These are phyloP conservation scores for Backusella parvicylindrica DNA, from an alignment of 192 early-diverging fungal species.

Conservation along the genomic window DNA sequence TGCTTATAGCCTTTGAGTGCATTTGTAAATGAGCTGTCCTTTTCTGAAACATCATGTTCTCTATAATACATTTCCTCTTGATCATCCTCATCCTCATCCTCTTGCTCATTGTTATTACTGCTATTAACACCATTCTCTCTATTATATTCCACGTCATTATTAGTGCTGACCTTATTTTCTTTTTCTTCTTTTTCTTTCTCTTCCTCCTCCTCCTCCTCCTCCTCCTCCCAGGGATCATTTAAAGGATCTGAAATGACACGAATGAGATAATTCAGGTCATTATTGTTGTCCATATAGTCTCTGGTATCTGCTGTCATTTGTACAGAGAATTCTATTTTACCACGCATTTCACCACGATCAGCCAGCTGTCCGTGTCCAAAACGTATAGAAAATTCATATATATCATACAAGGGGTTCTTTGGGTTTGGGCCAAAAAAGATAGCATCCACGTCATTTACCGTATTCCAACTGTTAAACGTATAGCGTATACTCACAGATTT, in stretches of 20 bases:
- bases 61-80: background rate
- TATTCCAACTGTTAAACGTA: constrained; percentile 80
- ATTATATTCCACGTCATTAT: background rate
- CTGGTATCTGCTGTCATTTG: constrained; percentile 62
- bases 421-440: constrained; percentile 50
- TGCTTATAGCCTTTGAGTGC: constrained; percentile 2
- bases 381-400: constrained; percentile 56
- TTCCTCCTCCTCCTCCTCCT: background rate
- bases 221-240: background rate
- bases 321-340: constrained; percentile 57
- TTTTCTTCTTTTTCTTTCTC: too few relatives aligned
- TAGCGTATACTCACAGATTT: constrained; percentile 80
- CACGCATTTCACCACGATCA: constrained; percentile 15
- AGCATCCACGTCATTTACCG: constrained; percentile 61
- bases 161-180: too few relatives aligned
- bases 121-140: background rate
- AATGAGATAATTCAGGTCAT: constrained; percentile 74
- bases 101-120: background rate
- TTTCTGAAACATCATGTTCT: background rate
- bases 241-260: constrained; percentile 1
- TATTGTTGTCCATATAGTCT: constrained; percentile 92
- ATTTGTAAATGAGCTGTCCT: constrained; percentile 6
- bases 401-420: constrained; percentile 47
- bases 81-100: constrained; percentile 1
- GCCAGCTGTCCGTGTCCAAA: background rate